Percentiles rank a stretch among this genome's conserved stretches.
Conservation (phyloP, 345 rosid species). For the Salix arbutifolia region DNA sequence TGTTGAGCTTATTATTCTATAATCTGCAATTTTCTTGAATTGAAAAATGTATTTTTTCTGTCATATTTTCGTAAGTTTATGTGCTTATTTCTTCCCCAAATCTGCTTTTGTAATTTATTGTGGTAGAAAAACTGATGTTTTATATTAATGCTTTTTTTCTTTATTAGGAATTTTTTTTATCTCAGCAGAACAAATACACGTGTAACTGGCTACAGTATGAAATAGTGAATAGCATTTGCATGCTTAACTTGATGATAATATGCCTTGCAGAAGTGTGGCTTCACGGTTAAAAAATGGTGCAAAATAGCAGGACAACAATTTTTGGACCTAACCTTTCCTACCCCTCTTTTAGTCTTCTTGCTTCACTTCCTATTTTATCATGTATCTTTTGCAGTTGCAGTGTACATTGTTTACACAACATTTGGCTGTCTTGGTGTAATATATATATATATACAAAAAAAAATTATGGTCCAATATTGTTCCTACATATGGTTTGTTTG, state of each 20-base stretch:
- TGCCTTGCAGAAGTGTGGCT: neutral
- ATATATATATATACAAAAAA: neutral
- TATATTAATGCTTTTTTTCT: neutral
- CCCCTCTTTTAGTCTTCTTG: neutral
- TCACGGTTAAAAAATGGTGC: neutral
- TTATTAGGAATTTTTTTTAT: neutral
- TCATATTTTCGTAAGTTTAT: neutral
- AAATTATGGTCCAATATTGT: neutral
- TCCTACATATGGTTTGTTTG: neutral
- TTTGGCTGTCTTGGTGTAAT: neutral
- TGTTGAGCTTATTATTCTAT: constrained; percentile 7
- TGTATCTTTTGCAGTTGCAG: neutral
- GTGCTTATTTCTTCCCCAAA: too few relatives aligned
- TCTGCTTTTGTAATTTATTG: neutral
- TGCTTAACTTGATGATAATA: neutral
- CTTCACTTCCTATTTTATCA: neutral
- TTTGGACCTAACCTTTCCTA: neutral
- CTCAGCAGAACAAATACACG: neutral
- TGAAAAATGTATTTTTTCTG: neutral
- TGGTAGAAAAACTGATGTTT: neutral
- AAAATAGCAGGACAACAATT: neutral
- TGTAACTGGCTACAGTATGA: neutral
- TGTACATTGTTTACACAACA: neutral
- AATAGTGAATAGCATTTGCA: neutral
- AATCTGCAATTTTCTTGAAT: neutral